phyloP scores from a whole-genome alignment of 768 basidiomycete genomes.

The Lentinus brumalis region DNA sequence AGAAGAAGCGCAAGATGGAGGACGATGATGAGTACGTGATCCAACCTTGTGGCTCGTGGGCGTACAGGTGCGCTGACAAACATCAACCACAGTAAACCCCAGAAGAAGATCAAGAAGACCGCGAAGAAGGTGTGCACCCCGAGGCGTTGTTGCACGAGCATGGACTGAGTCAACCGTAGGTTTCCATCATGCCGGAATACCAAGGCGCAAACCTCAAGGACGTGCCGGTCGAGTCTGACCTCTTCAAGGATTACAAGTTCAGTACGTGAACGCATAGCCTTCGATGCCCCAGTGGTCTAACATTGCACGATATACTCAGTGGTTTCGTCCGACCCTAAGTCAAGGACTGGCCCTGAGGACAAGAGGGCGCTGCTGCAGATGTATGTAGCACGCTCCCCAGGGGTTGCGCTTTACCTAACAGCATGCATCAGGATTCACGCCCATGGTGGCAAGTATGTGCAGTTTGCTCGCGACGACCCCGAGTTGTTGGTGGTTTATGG shows the following conservation, averaged over 20 bases:
- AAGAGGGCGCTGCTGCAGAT: slow-evolving; percentile 69
- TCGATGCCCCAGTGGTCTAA: neutral
- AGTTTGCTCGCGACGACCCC: slow-evolving; percentile 58
- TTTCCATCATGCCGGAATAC: slow-evolving; percentile 63
- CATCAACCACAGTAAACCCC: slow-evolving; percentile 33
- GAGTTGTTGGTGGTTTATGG: slow-evolving; percentile 66
- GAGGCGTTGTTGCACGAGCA: neutral
- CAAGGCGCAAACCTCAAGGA: slow-evolving; percentile 63
- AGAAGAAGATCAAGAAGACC: slow-evolving; percentile 62
- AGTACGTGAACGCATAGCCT: slow-evolving; percentile 49
- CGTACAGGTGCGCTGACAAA: neutral
- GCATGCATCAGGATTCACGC: slow-evolving; percentile 56
- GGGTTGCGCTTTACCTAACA: neutral
- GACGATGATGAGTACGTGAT: slow-evolving; percentile 35
- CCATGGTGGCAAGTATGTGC: slow-evolving; percentile 66
- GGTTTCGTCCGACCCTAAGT: slow-evolving; percentile 76
- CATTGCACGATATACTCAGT: slow-evolving; percentile 43
- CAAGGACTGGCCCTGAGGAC: slow-evolving; percentile 63
- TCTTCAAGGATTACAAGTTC: slow-evolving; percentile 80
- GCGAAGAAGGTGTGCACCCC: slow-evolving; percentile 46
- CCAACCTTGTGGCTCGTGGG: neutral
- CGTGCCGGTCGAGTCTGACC: slow-evolving; percentile 56
- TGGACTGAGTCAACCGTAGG: slow-evolving; percentile 36
- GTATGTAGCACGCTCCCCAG: slow-evolving; percentile 39
- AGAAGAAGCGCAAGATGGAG: slow-evolving; percentile 77